Conservation (phyloP, 2,329 filamentous ascomycete species). For the Ciborinia camelliae region DNA sequence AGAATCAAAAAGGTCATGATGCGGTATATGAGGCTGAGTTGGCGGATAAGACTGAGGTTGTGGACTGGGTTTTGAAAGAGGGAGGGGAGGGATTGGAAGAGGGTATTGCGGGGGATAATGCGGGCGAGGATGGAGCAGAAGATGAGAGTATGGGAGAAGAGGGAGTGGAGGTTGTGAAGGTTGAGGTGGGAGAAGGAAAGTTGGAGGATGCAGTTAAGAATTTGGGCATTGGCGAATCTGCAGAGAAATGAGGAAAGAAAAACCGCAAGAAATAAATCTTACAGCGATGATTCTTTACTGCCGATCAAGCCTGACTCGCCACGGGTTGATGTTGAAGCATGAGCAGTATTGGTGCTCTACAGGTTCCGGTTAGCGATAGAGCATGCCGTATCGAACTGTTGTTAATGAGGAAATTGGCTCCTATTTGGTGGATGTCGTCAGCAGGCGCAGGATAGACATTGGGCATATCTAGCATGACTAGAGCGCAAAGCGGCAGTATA, state of each 20-base stretch:
- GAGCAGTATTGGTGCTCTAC: not conserved
- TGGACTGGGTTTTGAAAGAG: constrained; percentile 49
- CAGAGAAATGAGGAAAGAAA: not conserved
- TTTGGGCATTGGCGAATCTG: not conserved
- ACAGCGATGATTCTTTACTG: not conserved
- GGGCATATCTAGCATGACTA: not conserved
- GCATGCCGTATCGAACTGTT: not conserved
- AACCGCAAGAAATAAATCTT: not conserved
- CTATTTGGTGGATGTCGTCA: not conserved
- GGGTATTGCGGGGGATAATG: constrained; percentile 32
- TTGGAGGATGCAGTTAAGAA: constrained; percentile 10
- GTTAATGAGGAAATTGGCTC: not conserved
- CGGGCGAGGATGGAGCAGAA: constrained; percentile 23
- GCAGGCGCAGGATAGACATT: not conserved
- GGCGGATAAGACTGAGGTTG: constrained; percentile 63
- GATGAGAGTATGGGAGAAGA: constrained; percentile 25
- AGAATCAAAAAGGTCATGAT: constrained; percentile 82
- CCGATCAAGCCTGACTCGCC: not conserved
- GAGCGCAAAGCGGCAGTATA: not conserved
- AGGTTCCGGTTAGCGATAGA: too few relatives aligned
- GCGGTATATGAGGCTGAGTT: constrained; percentile 71
- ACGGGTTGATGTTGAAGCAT: too few relatives aligned
- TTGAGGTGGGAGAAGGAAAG: constrained; percentile 1
- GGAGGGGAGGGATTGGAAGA: constrained; percentile 41
- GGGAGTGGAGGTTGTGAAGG: constrained; percentile 9